These are phyloP conservation scores for Penicillium lividum DNA, from an alignment of 495 filamentous ascomycete genomes.

Conservation along the genomic window DNA sequence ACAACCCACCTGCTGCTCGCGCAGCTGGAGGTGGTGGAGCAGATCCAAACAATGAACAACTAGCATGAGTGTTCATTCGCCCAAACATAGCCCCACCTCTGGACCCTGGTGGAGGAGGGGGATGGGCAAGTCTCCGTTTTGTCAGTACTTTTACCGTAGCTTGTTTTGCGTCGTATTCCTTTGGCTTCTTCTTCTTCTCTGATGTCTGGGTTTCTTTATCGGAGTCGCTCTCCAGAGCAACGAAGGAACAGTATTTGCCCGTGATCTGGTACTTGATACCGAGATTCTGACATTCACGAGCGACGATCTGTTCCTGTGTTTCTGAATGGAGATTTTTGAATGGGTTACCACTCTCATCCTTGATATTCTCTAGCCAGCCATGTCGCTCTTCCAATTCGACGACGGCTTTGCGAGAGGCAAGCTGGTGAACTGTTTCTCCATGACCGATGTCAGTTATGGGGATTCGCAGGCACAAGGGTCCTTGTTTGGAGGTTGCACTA, in stretches of 20 bases:
- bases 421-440: conserved; percentile 64
- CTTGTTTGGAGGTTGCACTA: conserved; percentile 51
- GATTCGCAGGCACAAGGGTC: conserved; percentile 61
- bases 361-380: conserved; percentile 62
- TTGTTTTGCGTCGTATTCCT: background rate
- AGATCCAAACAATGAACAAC: background rate
- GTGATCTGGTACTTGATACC: conserved; percentile 65
- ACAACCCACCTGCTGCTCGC: too few relatives aligned
- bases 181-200: background rate
- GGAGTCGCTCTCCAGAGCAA: conserved; percentile 55
- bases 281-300: conserved; percentile 62
- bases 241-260: conserved; percentile 70
- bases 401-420: conserved; percentile 67
- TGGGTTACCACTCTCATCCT: conserved; percentile 40
- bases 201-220: background rate
- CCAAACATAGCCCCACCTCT: too few relatives aligned
- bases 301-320: conserved; percentile 54
- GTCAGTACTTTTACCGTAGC: too few relatives aligned
- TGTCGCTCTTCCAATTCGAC: conserved; percentile 67
- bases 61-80: background rate
- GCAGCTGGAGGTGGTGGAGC: background rate
- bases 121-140: too few relatives aligned
- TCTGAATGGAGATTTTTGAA: conserved; percentile 50
- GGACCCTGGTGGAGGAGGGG: too few relatives aligned
- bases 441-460: conserved; percentile 53